These are phyloP conservation scores for Arctostaphylos glauca DNA, from an alignment of 148 eudicot genomes.

Conservation along the genomic window DNA sequence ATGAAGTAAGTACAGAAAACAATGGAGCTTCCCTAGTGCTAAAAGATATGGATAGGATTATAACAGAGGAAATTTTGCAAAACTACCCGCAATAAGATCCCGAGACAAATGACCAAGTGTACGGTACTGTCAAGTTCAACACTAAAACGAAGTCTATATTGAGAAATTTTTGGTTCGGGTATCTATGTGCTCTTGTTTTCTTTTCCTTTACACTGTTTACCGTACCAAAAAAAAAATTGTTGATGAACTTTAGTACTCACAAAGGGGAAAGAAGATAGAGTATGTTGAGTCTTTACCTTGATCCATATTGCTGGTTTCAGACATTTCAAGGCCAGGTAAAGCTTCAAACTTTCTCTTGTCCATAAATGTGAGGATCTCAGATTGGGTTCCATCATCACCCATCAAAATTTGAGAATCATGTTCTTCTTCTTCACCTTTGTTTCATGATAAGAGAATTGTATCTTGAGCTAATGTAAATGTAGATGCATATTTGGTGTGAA, in stretches of 20 bases:
- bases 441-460: neutral
- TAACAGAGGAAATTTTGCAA: neutral
- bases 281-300: slow-evolving; percentile 15
- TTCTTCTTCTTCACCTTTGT: slow-evolving; percentile 12
- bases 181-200: too few relatives aligned
- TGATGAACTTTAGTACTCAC: neutral
- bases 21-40: neutral
- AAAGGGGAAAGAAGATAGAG: neutral
- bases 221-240: neutral
- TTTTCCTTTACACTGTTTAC: neutral
- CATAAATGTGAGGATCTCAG: neutral
- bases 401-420: neutral
- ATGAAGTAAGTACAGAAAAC: neutral
- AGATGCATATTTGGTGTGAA: neutral
- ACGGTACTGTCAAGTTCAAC: neutral
- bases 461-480: neutral
- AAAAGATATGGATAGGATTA: neutral
- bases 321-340: neutral
- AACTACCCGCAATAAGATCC: neutral
- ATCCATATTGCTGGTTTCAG: slow-evolving; percentile 8
- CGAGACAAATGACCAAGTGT: neutral
- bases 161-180: neutral
- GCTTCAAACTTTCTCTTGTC: neutral
- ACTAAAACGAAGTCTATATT: neutral
- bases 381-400: neutral